Evolutionary conservation across 768 basidiomycete genomes (phyloP).

Genomic region (Tylopilus rubrobrunneus): DNA sequence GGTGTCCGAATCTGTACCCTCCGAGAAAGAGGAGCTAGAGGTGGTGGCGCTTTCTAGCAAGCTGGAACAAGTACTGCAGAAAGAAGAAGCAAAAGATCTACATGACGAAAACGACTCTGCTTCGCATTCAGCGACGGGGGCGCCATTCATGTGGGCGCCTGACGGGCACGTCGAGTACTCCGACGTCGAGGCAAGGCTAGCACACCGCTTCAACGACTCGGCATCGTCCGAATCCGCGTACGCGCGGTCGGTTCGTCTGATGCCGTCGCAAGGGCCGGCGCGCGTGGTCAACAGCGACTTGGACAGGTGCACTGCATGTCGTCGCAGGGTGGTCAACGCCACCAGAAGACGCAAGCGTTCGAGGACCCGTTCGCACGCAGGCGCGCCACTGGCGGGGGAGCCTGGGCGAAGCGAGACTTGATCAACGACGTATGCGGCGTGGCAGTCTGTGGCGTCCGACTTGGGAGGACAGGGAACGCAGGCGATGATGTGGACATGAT

Average conservation of each 20-base stretch:
- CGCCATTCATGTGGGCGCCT: neutral
- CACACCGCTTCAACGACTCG: neutral
- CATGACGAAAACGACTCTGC: constrained; percentile 1
- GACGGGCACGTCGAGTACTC: constrained; percentile 26
- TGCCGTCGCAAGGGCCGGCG: neutral
- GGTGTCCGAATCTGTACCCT: neutral
- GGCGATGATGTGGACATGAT: constrained; percentile 18
- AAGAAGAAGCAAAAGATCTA: constrained; percentile 11
- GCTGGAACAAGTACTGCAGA: constrained; percentile 23
- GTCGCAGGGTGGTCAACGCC: constrained; percentile 18
- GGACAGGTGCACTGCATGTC: constrained; percentile 16
- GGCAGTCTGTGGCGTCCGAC: constrained; percentile 7
- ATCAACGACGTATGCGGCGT: constrained; percentile 19
- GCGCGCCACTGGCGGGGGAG: neutral
- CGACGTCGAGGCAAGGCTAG: constrained; percentile 13
- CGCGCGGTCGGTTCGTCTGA: neutral
- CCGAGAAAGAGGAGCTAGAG: constrained; percentile 8
- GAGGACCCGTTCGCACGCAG: constrained; percentile 8
- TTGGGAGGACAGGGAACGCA: constrained; percentile 15
- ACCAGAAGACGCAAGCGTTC: constrained; percentile 18
- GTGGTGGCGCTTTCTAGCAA: constrained; percentile 3
- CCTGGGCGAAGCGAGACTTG: constrained; percentile 11
- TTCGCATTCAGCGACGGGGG: neutral
- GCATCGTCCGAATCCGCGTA: neutral
- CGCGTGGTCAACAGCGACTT: constrained; percentile 11